Percentiles rank a stretch among this genome's conserved stretches.
These are phyloP conservation scores for Silene uniflora DNA, from an alignment of 148 eudicot genomes.

Conservation along the genomic window DNA sequence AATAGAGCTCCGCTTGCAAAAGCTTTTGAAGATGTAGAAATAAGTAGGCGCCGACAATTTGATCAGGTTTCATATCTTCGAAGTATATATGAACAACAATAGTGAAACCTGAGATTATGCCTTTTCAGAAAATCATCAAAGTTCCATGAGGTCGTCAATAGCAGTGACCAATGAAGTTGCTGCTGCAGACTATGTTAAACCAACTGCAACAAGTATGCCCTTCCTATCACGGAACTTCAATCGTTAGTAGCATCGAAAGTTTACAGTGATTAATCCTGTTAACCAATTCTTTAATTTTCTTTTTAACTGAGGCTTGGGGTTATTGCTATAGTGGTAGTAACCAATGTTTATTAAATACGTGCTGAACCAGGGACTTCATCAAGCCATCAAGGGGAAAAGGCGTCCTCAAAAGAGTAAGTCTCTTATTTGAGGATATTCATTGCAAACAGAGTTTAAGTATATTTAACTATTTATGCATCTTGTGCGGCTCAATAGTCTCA, in stretches of 20 bases:
- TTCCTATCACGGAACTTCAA: neutral
- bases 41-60: conserved; percentile 21
- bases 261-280: neutral
- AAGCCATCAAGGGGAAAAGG: conserved; percentile 21
- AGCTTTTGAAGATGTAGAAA: conserved; percentile 16
- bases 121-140: conserved; percentile 20
- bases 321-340: neutral
- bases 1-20: conserved; percentile 20
- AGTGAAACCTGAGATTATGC: conserved; percentile 1
- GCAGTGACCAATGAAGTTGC: conserved; percentile 8
- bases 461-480: too few relatives aligned
- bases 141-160: conserved; percentile 16
- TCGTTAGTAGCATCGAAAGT: neutral
- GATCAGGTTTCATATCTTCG: neutral
- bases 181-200: conserved; percentile 30
- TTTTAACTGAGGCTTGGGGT: neutral
- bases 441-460: too few relatives aligned
- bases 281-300: neutral
- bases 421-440: conserved; percentile 1
- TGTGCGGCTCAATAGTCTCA: neutral
- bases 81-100: neutral
- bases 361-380: conserved; percentile 47
- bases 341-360: conserved; percentile 12
- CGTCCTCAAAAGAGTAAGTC: conserved; percentile 28
- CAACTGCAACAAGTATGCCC: conserved; percentile 43